These are phyloP conservation scores for Ceriops decandra DNA, from an alignment of 345 rosid species.

Conservation along the genomic window DNA sequence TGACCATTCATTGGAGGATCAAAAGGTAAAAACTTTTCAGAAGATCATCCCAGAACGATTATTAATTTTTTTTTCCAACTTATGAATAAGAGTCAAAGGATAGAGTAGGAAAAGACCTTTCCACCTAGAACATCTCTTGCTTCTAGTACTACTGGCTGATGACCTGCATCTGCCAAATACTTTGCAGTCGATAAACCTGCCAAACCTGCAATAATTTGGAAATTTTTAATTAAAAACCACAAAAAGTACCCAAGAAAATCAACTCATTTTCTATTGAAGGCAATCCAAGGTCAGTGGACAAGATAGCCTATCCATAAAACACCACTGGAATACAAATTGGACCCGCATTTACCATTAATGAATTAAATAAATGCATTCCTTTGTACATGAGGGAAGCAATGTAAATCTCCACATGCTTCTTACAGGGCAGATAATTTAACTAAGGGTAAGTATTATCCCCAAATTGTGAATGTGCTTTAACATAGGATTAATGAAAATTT, in stretches of 20 bases:
- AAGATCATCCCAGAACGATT: neutral
- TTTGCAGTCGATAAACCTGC: constrained; percentile 94
- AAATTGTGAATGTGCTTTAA: neutral
- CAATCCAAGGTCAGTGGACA: neutral
- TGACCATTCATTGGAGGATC: too few species aligned
- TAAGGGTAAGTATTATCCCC: neutral
- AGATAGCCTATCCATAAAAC: neutral
- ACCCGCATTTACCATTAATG: neutral
- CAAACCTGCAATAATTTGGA: constrained; percentile 52
- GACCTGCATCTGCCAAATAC: constrained; percentile 95
- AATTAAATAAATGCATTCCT: too few species aligned
- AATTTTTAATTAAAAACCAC: neutral
- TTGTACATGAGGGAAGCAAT: too few species aligned
- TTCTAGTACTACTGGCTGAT: constrained; percentile 72
- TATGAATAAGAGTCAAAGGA: neutral
- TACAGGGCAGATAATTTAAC: neutral
- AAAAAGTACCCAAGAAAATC: neutral
- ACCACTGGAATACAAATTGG: neutral
- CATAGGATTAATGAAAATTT: neutral
- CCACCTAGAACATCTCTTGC: constrained; percentile 96
- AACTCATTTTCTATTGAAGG: neutral
- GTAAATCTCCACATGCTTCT: neutral
- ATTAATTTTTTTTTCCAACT: neutral
- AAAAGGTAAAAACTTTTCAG: neutral
- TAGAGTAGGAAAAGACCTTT: constrained; percentile 52